Conservation (phyloP, 345 rosid genomes). For the Populus deltoides region DNA sequence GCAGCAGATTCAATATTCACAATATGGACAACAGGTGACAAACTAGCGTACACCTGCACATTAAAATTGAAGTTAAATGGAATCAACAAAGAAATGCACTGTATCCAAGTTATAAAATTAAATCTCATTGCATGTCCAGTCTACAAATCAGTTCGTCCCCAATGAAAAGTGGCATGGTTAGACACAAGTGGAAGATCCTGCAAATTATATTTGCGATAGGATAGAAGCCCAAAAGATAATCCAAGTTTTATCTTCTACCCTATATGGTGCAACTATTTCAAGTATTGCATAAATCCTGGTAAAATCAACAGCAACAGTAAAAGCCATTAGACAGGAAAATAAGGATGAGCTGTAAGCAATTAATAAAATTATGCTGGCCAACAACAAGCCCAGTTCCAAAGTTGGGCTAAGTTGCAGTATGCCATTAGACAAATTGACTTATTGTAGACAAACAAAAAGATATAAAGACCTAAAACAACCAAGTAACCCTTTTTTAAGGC, state of each 20-base stretch:
- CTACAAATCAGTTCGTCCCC: background rate
- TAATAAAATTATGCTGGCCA: background rate
- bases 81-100: background rate
- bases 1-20: slow-evolving; percentile 50
- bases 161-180: background rate
- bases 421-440: background rate
- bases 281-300: background rate
- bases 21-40: slow-evolving; percentile 57
- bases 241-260: background rate
- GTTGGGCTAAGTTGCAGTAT: background rate
- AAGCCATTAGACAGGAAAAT: background rate
- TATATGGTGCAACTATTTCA: background rate
- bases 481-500: background rate
- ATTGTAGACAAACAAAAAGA: background rate
- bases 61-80: slow-evolving; percentile 5
- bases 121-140: background rate
- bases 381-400: background rate
- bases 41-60: slow-evolving; percentile 67
- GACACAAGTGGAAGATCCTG: background rate
- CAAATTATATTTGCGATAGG: too few species aligned
- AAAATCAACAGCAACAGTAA: background rate
- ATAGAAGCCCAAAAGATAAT: too few species aligned
- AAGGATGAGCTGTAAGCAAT: background rate
- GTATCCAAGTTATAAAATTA: background rate
- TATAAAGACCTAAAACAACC: background rate